Percentiles rank a stretch among this genome's conserved stretches.
These are phyloP conservation scores for Zygosaccharomyces sapae DNA, from an alignment of 1,139 yeast species.

Conservation along the genomic window DNA sequence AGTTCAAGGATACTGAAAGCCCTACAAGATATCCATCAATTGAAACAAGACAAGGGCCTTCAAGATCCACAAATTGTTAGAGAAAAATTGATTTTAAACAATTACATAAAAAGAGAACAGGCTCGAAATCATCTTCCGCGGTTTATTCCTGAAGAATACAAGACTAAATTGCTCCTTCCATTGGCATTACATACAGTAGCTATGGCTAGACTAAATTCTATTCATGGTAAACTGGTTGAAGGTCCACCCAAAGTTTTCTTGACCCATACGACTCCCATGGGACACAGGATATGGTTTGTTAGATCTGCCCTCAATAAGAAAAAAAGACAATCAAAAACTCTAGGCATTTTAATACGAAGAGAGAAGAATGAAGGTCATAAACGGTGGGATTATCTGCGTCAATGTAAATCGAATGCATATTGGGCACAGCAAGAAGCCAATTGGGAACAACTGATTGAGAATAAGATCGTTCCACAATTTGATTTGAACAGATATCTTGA, in stretches of 20 bases:
- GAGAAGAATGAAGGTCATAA: constrained; percentile 24
- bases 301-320: constrained; percentile 31
- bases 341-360: constrained; percentile 22
- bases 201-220: constrained; percentile 15
- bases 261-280: constrained; percentile 29
- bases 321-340: constrained; percentile 25
- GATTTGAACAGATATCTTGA: constrained; percentile 8
- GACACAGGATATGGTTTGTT: constrained; percentile 31
- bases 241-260: constrained; percentile 29
- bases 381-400: constrained; percentile 19
- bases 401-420: constrained; percentile 16
- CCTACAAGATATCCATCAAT: constrained; percentile 6
- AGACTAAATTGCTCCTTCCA: constrained; percentile 23
- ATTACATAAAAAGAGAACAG: constrained; percentile 21
- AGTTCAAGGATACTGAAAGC: constrained; percentile 5
- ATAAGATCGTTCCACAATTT: constrained; percentile 7
- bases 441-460: constrained; percentile 30
- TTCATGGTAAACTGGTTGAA: constrained; percentile 22
- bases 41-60: neutral
- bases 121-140: constrained; percentile 17
- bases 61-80: constrained; percentile 7
- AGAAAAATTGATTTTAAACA: constrained; percentile 16
- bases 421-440: constrained; percentile 34
- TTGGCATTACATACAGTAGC: constrained; percentile 29
- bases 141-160: constrained; percentile 19